Evolutionary conservation across 2,329 filamentous ascomycete genomes (phyloP).

Genomic region (Bimuria novae-zelandiae): DNA sequence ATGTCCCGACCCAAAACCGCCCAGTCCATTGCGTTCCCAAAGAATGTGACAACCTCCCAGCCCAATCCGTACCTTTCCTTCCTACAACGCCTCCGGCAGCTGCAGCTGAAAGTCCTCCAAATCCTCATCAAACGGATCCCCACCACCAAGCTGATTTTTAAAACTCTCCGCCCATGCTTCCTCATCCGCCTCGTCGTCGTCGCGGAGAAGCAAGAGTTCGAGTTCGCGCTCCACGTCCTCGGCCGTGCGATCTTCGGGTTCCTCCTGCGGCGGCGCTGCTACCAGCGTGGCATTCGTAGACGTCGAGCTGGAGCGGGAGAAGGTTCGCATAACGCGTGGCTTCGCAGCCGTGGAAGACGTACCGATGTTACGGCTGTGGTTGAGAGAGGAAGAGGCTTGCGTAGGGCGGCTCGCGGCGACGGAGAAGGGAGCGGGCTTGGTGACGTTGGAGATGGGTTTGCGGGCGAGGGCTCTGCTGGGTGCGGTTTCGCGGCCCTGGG

Average conservation of each 20-base stretch:
- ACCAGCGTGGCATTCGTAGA: conserved; percentile 39
- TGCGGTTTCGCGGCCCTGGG: conserved; percentile 66
- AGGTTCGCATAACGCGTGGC: conserved; percentile 22
- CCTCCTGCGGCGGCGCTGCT: conserved; percentile 21
- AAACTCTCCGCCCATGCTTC: conserved; percentile 40
- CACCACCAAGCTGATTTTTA: conserved; percentile 26
- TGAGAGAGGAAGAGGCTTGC: conserved; percentile 21
- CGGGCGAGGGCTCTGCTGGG: conserved; percentile 49
- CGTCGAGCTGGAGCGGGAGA: conserved; percentile 42
- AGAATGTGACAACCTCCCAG: too few relatives aligned
- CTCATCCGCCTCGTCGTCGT: conserved; percentile 30
- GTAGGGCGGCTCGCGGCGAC: conserved; percentile 26
- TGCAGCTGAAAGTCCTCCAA: conserved; percentile 37
- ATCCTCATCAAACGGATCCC: conserved; percentile 35
- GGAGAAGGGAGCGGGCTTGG: conserved; percentile 35
- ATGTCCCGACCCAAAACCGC: too few relatives aligned
- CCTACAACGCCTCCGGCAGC: conserved; percentile 37
- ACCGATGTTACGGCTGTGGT: conserved; percentile 20
- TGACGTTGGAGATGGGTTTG: conserved; percentile 44
- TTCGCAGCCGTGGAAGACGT: conserved; percentile 17
- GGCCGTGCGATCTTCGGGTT: conserved; percentile 32
- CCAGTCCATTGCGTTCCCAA: too few relatives aligned
- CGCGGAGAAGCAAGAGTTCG: conserved; percentile 32
- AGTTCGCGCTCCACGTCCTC: conserved; percentile 43
- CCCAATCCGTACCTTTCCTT: neutral